Evolutionary conservation across 345 rosid species (phyloP), one percentile per base, ranked within the genome.

Genomic region (Citropsis articulata): DNA sequence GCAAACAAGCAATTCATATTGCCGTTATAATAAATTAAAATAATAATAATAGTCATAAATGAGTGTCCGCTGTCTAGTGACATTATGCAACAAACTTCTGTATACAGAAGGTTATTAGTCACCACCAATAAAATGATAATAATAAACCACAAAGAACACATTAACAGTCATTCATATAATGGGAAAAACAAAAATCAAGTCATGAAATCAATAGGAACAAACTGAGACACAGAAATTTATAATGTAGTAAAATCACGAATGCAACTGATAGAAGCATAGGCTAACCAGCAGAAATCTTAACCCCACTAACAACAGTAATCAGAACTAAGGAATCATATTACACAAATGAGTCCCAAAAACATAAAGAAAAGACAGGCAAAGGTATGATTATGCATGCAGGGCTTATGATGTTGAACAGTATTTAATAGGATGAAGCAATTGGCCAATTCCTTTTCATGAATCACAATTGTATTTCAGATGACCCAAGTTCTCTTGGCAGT

Each of bases 1-100:
- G 81, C 62, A 84, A 83, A 84, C 63, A 56, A 82, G 57, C 75
- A 82, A 66, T 35, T 70, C 36, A 70, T 21, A 14, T 71, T 30
- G 19, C 5, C 21, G 6, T 21, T 10, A 82, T 71, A 74, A 64
- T 53, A 19, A 74, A 28, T 45, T 18, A 16, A 4, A 53, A 53
- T 0, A 16, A 4, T 16, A 42, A 12, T 45, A 13, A 45, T 45
- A 45, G 18, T 45, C 50, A 45, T 45, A 45, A 45, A 45, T 45
- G 50, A 45, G 18, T 13, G 28, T 40, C 50, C 6, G 64, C 28
- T 53, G 64, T 48, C 18, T 21, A 62, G 59, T 48, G 48, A 53
- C 28, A 53, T 59, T 53, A 59, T n/a, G 53, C 31, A 74, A 63
- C 65, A 70, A 62, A 18, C 83, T 25, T 66, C 14, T 18, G 31